Evolutionary conservation across 2,329 filamentous ascomycete species (phyloP).

Genomic region (Pyricularia pennisetigena): DNA sequence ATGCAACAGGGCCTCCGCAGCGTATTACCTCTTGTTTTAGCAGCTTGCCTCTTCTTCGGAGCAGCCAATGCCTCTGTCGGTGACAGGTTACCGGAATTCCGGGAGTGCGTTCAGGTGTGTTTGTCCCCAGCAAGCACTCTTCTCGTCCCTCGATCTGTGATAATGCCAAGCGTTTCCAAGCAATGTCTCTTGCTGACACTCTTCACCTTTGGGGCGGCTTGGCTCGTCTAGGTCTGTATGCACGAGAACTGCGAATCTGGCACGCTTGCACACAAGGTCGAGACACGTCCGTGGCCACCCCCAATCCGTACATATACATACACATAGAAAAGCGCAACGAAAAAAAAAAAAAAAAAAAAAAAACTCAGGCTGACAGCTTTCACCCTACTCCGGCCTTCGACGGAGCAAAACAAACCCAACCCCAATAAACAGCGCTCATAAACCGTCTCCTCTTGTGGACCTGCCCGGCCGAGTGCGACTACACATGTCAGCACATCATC

Average conservation of each 20-base stretch:
- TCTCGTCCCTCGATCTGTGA: background rate
- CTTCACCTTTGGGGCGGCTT: background rate
- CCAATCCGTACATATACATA: constrained; percentile 7
- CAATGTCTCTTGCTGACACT: background rate
- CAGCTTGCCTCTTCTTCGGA: constrained; percentile 27
- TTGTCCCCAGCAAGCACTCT: background rate
- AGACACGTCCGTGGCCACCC: constrained; percentile 54
- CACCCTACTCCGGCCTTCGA: constrained; percentile 9
- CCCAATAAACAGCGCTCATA: constrained; percentile 53
- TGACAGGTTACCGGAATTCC: constrained; percentile 80
- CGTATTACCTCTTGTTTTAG: constrained; percentile 20
- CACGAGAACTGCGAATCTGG: constrained; percentile 66
- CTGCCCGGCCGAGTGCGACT: constrained; percentile 92
- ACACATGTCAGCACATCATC: constrained; percentile 91
- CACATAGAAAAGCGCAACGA: background rate
- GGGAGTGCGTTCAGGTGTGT: constrained; percentile 71
- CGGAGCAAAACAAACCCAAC: background rate
- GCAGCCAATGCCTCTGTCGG: constrained; percentile 63
- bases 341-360: background rate
- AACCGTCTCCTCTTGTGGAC: constrained; percentile 85
- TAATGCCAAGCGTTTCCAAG: background rate
- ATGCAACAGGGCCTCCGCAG: background rate
- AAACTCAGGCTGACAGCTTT: constrained; percentile 4
- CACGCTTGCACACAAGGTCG: constrained; percentile 34
- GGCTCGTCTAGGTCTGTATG: constrained; percentile 56